Evolutionary conservation across 2,329 filamentous ascomycete species (phyloP).

Genomic region (Fusarium mundagurra): DNA sequence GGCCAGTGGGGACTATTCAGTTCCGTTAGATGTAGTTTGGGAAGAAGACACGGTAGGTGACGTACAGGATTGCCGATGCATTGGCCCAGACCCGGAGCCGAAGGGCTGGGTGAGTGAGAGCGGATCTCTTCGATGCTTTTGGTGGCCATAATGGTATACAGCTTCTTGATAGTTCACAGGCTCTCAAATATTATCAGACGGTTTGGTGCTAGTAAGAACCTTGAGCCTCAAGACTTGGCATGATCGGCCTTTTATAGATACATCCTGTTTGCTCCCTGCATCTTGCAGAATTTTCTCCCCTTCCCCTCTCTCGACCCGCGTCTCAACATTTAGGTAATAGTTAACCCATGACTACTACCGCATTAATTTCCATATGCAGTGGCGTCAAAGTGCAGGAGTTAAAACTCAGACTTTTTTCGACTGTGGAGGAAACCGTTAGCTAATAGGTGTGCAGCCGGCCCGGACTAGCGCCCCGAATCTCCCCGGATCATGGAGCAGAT

Average conservation of each 20-base stretch:
- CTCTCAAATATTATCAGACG: too few species aligned
- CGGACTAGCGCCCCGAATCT: slow-evolving; percentile 26
- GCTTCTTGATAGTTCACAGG: not conserved
- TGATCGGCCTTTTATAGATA: slow-evolving; percentile 6
- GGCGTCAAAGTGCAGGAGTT: slow-evolving; percentile 2
- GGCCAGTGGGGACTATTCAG: slow-evolving; percentile 30
- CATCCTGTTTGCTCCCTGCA: not conserved
- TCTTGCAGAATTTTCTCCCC: not conserved
- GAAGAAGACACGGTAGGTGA: not conserved
- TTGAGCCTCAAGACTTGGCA: slow-evolving; percentile 5
- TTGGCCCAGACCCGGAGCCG: not conserved
- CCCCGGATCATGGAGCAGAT: slow-evolving; percentile 24
- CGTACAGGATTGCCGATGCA: slow-evolving; percentile 24
- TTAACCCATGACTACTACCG: slow-evolving; percentile 4
- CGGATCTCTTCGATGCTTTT: slow-evolving; percentile 21
- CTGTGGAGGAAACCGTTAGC: slow-evolving; percentile 25
- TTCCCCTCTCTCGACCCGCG: not conserved
- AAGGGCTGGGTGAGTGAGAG: not conserved
- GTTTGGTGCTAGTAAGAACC: not conserved
- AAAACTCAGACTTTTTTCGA: slow-evolving; percentile 3
- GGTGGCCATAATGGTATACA: not conserved
- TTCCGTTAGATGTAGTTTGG: not conserved
- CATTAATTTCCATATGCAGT: not conserved
- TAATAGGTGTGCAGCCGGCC: slow-evolving; percentile 22
- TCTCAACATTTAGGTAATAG: slow-evolving; percentile 24